Percentiles rank a stretch among this genome's conserved stretches.
Evolutionary conservation across 2,329 filamentous ascomycete genomes (phyloP).

Genomic region (Coniochaeta ligniaria): DNA sequence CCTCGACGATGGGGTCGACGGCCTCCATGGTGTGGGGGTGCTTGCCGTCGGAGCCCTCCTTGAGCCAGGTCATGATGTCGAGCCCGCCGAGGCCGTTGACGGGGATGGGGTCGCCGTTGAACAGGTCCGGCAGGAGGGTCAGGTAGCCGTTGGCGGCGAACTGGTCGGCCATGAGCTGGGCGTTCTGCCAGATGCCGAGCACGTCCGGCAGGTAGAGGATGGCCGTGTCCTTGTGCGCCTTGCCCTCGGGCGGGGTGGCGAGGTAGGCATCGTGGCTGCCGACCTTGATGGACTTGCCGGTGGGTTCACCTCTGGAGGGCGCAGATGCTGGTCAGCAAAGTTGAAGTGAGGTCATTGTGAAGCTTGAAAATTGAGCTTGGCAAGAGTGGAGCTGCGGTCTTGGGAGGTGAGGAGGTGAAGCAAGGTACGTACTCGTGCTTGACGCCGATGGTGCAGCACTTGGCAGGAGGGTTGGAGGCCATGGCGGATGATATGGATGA

Average conservation of each 20-base stretch:
- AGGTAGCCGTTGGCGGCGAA: conserved; percentile 68
- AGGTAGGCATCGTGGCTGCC: conserved; percentile 41
- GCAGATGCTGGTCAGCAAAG: neutral
- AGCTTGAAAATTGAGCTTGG: too few species aligned
- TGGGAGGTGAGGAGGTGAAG: neutral
- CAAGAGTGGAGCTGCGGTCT: too few species aligned
- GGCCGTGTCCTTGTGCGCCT: conserved; percentile 30
- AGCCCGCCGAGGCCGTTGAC: conserved; percentile 39
- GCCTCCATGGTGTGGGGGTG: conserved; percentile 38
- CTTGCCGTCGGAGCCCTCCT: conserved; percentile 36
- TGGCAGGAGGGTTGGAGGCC: conserved; percentile 44
- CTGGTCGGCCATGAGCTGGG: conserved; percentile 64
- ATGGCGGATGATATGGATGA: conserved; percentile 23
- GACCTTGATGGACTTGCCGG: conserved; percentile 38
- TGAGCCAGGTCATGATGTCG: conserved; percentile 34
- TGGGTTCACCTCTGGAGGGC: conserved; percentile 35
- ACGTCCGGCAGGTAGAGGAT: conserved; percentile 42
- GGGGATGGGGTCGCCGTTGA: conserved; percentile 56
- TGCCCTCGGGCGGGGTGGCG: conserved; percentile 33
- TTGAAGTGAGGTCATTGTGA: too few species aligned
- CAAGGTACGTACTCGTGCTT: conserved; percentile 41
- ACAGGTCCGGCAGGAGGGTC: conserved; percentile 61
- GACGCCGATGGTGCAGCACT: conserved; percentile 45
- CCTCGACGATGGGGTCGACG: conserved; percentile 40
- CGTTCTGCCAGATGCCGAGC: conserved; percentile 49